A percentile compares a stretch with the other conserved stretches of the same genome.
These are phyloP conservation scores for Fusarium sp. DNA, from an alignment of 2,329 filamentous ascomycete species.

Conservation along the genomic window DNA sequence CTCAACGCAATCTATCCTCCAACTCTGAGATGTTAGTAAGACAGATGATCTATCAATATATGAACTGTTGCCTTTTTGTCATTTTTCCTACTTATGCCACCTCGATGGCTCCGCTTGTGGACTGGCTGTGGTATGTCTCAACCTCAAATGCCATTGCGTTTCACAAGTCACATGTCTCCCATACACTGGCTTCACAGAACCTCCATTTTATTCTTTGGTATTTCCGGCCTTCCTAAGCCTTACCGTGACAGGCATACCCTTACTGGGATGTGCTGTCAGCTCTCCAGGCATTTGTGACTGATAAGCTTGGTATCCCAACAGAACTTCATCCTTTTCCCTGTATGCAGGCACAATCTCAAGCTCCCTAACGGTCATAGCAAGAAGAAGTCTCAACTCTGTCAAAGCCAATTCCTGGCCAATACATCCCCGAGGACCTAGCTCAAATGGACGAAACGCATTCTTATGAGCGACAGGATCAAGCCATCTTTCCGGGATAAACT, in stretches of 20 bases:
- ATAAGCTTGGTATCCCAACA: background rate
- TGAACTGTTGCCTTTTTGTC: background rate
- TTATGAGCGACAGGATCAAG: background rate
- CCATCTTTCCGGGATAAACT: background rate
- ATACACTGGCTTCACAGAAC: background rate
- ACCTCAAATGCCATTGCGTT: too few species aligned
- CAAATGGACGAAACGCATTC: slow-evolving; percentile 2
- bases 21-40: fast-evolving
- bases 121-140: background rate
- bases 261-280: background rate
- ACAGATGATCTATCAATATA: background rate
- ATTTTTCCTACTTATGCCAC: too few species aligned
- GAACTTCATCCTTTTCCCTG: background rate
- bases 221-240: background rate
- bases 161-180: background rate
- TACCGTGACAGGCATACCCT: background rate
- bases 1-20: too few species aligned
- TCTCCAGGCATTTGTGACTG: background rate
- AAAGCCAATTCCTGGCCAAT: slow-evolving; percentile 10
- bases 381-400: background rate
- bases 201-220: background rate
- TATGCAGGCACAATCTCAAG: slow-evolving; percentile 1
- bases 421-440: background rate
- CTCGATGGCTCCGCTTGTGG: too few species aligned
- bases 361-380: background rate